Percentiles rank a stretch among this genome's conserved stretches.
Conservation (phyloP, 2,329 filamentous ascomycete genomes). For the Fusarium sp. region DNA sequence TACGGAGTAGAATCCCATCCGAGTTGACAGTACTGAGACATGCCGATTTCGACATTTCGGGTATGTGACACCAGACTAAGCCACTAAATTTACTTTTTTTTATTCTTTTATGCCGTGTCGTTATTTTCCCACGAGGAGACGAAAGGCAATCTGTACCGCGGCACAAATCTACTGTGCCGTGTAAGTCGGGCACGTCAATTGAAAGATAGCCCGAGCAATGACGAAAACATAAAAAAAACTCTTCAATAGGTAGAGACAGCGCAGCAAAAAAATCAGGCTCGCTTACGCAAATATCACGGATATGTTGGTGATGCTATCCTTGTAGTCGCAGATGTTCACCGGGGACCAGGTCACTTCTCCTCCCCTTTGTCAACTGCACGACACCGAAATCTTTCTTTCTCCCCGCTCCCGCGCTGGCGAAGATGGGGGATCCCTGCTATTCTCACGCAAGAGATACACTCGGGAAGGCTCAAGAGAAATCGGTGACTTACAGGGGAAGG, state of each 20-base stretch:
- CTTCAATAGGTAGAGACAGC: background rate
- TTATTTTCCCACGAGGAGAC: background rate
- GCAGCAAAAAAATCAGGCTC: background rate
- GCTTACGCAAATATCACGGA: slow-evolving; percentile 29
- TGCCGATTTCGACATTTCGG: slow-evolving; percentile 12
- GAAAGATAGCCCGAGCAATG: background rate
- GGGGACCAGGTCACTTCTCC: slow-evolving; percentile 11
- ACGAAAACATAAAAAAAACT: background rate
- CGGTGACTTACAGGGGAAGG: background rate
- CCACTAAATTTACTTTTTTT: background rate
- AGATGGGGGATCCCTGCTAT: background rate
- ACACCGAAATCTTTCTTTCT: background rate
- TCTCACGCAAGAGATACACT: background rate
- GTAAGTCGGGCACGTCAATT: background rate
- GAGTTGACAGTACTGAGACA: slow-evolving; percentile 21
- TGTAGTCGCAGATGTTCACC: slow-evolving; percentile 29
- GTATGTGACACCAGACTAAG: slow-evolving; percentile 10
- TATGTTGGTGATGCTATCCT: slow-evolving; percentile 21
- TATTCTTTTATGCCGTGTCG: background rate
- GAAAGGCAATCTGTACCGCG: background rate
- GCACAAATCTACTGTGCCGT: background rate
- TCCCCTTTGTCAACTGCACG: background rate
- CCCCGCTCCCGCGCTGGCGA: background rate
- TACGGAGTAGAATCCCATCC: slow-evolving; percentile 24
- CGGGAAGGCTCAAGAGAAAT: background rate